Evolutionary conservation across 257 asterid genomes (phyloP).

Genomic region (Ligustrum vulgare): DNA sequence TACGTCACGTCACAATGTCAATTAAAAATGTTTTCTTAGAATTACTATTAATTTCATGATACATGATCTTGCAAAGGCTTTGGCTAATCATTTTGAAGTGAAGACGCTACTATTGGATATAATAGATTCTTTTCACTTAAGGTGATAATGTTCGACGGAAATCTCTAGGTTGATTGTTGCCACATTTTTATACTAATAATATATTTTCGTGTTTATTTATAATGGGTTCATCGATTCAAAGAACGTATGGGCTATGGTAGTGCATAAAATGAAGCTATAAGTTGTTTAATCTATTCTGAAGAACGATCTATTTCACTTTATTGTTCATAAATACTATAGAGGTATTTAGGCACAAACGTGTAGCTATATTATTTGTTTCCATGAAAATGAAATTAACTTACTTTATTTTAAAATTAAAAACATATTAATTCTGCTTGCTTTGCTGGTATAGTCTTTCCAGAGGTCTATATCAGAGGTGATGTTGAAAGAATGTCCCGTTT

Average conservation of each 20-base stretch:
- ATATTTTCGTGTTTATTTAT: slow-evolving; percentile 19
- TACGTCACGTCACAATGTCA: too few species aligned
- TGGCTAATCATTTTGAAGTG: slow-evolving; percentile 66
- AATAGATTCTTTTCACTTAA: too few species aligned
- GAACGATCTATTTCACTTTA: slow-evolving; percentile 14
- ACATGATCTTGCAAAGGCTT: too few species aligned
- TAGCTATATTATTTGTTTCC: slow-evolving; percentile 1
- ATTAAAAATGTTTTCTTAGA: too few species aligned
- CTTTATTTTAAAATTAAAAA: slow-evolving; percentile 13
- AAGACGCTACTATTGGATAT: slow-evolving; percentile 73
- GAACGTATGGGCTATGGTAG: slow-evolving; percentile 83
- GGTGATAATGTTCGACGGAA: too few species aligned
- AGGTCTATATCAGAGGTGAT: slow-evolving; percentile 79
- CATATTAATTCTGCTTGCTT: slow-evolving; percentile 19
- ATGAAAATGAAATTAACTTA: slow-evolving; percentile 7
- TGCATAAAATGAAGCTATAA: slow-evolving; percentile 62
- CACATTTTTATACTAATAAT: slow-evolving; percentile 21
- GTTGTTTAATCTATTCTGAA: slow-evolving; percentile 20
- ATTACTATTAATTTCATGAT: too few species aligned
- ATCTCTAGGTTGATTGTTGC: slow-evolving; percentile 6
- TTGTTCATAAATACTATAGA: neutral
- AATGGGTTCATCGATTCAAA: slow-evolving; percentile 52
- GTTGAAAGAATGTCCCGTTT: slow-evolving; percentile 68
- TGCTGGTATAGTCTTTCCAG: slow-evolving; percentile 48
- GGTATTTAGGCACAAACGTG: neutral